phyloP scores from a whole-genome alignment of 768 basidiomycete genomes.

The Jaapia argillacea region DNA sequence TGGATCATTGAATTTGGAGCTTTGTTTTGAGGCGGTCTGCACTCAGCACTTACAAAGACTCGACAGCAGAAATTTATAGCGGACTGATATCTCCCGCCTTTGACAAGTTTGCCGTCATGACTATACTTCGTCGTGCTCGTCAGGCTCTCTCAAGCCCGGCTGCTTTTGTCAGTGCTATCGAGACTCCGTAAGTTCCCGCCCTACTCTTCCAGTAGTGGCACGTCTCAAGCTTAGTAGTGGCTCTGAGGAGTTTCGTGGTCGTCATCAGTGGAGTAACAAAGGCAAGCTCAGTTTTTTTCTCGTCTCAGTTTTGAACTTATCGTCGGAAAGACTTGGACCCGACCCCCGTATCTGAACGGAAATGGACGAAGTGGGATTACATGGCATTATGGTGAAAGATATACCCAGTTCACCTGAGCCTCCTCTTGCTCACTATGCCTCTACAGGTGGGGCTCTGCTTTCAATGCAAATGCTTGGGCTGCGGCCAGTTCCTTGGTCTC shows the following conservation, averaged over 20 bases:
- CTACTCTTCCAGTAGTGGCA: too few species aligned
- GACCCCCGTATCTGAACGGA: background rate
- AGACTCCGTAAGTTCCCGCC: background rate
- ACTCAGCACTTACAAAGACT: too few species aligned
- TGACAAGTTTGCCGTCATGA: too few species aligned
- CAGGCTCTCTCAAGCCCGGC: too few species aligned
- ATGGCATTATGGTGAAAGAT: background rate
- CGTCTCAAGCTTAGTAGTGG: too few species aligned
- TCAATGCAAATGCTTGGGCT: constrained; percentile 8
- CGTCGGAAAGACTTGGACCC: constrained; percentile 1
- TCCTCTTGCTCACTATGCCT: background rate
- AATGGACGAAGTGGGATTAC: constrained; percentile 1
- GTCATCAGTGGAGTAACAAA: constrained; percentile 1
- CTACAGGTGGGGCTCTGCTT: background rate
- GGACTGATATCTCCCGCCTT: too few species aligned
- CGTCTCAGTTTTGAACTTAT: too few species aligned
- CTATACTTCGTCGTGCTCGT: too few species aligned
- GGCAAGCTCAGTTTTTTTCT: background rate
- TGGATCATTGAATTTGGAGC: too few species aligned
- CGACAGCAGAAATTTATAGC: too few species aligned
- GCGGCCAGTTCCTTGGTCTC: constrained; percentile 14
- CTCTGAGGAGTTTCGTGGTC: background rate
- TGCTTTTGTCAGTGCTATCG: background rate
- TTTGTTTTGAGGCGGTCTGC: too few species aligned
- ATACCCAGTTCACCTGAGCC: background rate